Evolutionary conservation across 1,139 yeast species (phyloP).

Genomic region (Blastobotrys elegans): DNA sequence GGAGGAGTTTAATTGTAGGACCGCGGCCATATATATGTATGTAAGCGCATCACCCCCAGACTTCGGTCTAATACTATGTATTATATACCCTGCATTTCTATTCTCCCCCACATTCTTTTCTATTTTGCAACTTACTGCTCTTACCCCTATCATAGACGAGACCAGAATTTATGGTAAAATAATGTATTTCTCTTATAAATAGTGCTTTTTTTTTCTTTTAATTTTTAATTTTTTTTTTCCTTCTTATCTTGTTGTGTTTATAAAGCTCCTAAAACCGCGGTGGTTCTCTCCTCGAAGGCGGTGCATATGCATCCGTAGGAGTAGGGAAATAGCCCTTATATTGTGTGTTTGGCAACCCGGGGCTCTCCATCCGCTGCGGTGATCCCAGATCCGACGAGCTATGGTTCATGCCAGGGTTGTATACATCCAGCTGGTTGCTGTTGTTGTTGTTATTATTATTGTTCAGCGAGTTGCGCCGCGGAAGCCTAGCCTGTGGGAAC

Average conservation of each 20-base stretch:
- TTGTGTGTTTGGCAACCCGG: constrained; percentile 14
- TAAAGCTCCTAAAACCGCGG: constrained; percentile 13
- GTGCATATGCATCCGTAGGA: constrained; percentile 12
- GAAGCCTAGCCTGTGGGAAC: constrained; percentile 25
- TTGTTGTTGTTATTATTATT: constrained; percentile 10
- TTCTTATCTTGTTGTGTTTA: too few relatives aligned
- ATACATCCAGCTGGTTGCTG: constrained; percentile 8
- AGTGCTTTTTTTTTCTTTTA: neutral
- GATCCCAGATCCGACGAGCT: constrained; percentile 8
- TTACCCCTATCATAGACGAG: too few relatives aligned
- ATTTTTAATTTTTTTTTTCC: too few relatives aligned
- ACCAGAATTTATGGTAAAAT: neutral
- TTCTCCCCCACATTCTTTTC: too few relatives aligned
- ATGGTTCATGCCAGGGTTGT: neutral
- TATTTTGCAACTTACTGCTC: too few relatives aligned
- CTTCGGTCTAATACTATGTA: too few relatives aligned
- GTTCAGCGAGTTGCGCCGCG: constrained; percentile 15
- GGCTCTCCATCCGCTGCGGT: constrained; percentile 13
- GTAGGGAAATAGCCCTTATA: constrained; percentile 16
- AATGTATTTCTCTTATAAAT: neutral
- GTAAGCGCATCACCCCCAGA: too few relatives aligned
- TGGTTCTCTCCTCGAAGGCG: constrained; percentile 8
- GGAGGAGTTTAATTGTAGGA: too few relatives aligned
- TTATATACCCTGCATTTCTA: too few relatives aligned
- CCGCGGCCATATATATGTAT: too few relatives aligned